phyloP scores from a whole-genome alignment of 2,329 filamentous ascomycete genomes.

The Fusarium protoensiforme region DNA sequence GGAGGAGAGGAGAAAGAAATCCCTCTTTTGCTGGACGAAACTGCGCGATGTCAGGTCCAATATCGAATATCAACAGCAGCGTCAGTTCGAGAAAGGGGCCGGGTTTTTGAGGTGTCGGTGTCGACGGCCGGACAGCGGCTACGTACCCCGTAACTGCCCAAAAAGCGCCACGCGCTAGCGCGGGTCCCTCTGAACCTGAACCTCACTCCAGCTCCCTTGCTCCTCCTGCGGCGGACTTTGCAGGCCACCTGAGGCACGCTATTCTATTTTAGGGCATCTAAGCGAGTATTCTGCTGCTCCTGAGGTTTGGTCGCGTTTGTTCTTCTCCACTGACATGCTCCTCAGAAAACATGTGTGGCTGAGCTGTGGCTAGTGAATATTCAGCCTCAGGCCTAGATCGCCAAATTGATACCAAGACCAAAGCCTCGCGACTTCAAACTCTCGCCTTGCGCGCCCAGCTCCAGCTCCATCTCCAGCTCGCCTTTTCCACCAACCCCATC shows the following conservation, averaged over 20 bases:
- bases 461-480: conserved; percentile 9
- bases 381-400: conserved; percentile 28
- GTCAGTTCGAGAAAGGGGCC: conserved; percentile 42
- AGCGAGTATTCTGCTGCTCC: conserved; percentile 19
- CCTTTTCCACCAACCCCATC: neutral
- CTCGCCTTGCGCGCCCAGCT: conserved; percentile 21
- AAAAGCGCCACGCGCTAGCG: conserved; percentile 36
- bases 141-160: conserved; percentile 39
- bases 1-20: neutral
- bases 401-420: conserved; percentile 3
- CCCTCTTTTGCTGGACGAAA: neutral
- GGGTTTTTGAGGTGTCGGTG: conserved; percentile 40
- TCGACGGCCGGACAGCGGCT: conserved; percentile 36
- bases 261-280: conserved; percentile 25
- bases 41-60: conserved; percentile 29
- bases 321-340: conserved; percentile 22
- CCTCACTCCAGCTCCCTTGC: conserved; percentile 15
- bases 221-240: conserved; percentile 30
- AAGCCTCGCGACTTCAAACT: conserved; percentile 20
- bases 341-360: neutral
- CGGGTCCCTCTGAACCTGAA: conserved; percentile 9
- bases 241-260: conserved; percentile 41
- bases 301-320: conserved; percentile 25
- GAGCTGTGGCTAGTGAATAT: conserved; percentile 19
- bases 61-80: conserved; percentile 34